Evolutionary conservation across 305 asterid species (phyloP).

Genomic region (Andrographis paniculata): DNA sequence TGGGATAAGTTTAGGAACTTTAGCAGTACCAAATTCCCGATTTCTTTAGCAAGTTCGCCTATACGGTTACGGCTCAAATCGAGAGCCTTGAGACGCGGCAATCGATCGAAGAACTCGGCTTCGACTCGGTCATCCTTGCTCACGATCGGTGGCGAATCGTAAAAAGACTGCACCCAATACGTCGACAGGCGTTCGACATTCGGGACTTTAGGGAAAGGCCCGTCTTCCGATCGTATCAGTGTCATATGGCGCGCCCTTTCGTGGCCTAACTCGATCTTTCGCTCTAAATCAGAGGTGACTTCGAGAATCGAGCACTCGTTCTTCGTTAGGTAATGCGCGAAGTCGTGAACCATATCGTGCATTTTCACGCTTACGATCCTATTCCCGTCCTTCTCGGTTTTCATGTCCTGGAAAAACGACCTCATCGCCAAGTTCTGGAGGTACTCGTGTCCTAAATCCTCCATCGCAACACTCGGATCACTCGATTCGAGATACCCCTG

Average conservation of each 20-base stretch:
- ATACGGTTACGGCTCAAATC: slow-evolving; percentile 45
- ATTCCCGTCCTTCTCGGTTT: slow-evolving; percentile 24
- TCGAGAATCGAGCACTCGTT: slow-evolving; percentile 31
- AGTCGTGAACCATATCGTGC: slow-evolving; percentile 76
- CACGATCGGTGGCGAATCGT: slow-evolving; percentile 38
- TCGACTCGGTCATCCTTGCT: slow-evolving; percentile 29
- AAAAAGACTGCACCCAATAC: slow-evolving; percentile 50
- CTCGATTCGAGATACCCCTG: slow-evolving; percentile 46
- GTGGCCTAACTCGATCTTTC: slow-evolving; percentile 20
- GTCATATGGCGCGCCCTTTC: slow-evolving; percentile 32
- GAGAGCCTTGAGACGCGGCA: slow-evolving; percentile 21
- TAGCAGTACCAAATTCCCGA: slow-evolving; percentile 25
- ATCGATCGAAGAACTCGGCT: slow-evolving; percentile 25
- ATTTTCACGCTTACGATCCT: slow-evolving; percentile 34
- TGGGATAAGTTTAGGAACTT: slow-evolving; percentile 39
- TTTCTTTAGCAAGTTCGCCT: slow-evolving; percentile 37
- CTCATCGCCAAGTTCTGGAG: slow-evolving; percentile 34
- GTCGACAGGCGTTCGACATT: slow-evolving; percentile 32
- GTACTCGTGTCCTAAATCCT: slow-evolving; percentile 35
- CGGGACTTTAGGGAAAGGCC: slow-evolving; percentile 26
- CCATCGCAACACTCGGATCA: slow-evolving; percentile 25
- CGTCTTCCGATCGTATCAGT: slow-evolving; percentile 33
- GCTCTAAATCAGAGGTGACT: slow-evolving; percentile 18
- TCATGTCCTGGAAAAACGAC: slow-evolving; percentile 47
- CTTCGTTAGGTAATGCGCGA: slow-evolving; percentile 38